These are phyloP conservation scores for Nicotiana knightiana DNA, from an alignment of 257 asterid genomes.

Conservation along the genomic window DNA sequence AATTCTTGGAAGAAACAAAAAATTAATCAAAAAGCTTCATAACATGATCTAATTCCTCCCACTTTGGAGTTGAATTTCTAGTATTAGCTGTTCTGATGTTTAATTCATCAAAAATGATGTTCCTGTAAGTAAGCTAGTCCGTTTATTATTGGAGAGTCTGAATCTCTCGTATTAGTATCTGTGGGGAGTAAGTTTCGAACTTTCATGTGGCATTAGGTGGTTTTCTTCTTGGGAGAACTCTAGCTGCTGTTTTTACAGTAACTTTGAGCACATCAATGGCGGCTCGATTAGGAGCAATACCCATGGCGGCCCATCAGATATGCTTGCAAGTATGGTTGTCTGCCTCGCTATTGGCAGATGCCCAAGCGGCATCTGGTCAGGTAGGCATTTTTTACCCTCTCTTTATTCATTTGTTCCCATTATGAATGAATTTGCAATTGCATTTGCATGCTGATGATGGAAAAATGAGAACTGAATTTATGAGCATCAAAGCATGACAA, in stretches of 20 bases:
- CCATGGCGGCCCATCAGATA: constrained; percentile 51
- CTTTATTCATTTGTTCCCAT: not conserved
- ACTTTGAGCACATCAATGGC: constrained; percentile 46
- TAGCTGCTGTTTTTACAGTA: constrained; percentile 37
- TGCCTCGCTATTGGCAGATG: constrained; percentile 42
- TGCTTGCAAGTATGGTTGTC: constrained; percentile 49
- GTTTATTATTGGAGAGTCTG: not conserved
- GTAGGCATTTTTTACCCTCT: constrained; percentile 9
- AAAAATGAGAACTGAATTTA: not conserved
- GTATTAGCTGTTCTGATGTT: not conserved
- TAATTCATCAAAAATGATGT: not conserved
- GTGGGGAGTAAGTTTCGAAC: not conserved
- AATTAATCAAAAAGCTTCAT: not conserved
- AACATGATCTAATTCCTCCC: not conserved
- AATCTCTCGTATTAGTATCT: not conserved
- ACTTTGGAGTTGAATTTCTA: not conserved
- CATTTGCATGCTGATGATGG: not conserved
- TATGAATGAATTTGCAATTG: not conserved
- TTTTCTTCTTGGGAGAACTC: constrained; percentile 45
- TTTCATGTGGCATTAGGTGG: constrained; percentile 25
- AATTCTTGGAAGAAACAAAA: not conserved
- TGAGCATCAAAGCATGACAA: not conserved
- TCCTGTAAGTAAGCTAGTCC: not conserved
- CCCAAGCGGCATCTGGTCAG: constrained; percentile 40
- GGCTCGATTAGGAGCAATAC: constrained; percentile 41